A percentile compares a stretch with the other conserved stretches of the same genome.
Evolutionary conservation across 2,329 filamentous ascomycete genomes (phyloP).

Genomic region (Penicillium fuscoglaucum): DNA sequence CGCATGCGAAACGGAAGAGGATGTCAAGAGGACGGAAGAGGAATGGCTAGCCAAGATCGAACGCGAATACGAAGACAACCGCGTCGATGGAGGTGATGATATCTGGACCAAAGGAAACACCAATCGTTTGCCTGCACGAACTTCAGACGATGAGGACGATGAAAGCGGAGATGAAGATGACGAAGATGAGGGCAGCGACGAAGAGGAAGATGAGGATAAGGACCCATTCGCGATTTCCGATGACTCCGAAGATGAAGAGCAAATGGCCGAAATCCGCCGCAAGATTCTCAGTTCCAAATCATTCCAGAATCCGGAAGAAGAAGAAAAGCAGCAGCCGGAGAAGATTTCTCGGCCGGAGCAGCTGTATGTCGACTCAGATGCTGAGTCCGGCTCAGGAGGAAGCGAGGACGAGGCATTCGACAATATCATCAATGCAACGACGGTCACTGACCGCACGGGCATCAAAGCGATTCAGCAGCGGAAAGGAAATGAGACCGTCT

Average conservation of each 20-base stretch:
- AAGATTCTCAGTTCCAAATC: constrained; percentile 90
- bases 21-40: constrained; percentile 78
- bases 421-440: constrained; percentile 87
- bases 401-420: constrained; percentile 77
- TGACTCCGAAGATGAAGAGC: constrained; percentile 76
- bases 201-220: constrained; percentile 50
- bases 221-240: constrained; percentile 78
- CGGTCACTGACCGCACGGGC: constrained; percentile 82
- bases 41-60: constrained; percentile 90
- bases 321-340: constrained; percentile 58
- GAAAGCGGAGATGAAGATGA: constrained; percentile 51
- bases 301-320: constrained; percentile 63
- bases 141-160: constrained; percentile 55
- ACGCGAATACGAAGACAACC: constrained; percentile 79
- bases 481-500: constrained; percentile 51
- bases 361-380: constrained; percentile 61
- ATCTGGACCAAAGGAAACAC: constrained; percentile 90
- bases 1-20: constrained; percentile 75
- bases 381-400: constrained; percentile 68
- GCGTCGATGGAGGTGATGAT: constrained; percentile 64
- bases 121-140: constrained; percentile 61
- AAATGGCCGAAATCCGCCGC: constrained; percentile 89
- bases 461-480: constrained; percentile 63
- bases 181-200: constrained; percentile 45
- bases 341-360: constrained; percentile 62